Evolutionary conservation across 257 asterid species (phyloP).

Genomic region (Marsdenia floribunda): DNA sequence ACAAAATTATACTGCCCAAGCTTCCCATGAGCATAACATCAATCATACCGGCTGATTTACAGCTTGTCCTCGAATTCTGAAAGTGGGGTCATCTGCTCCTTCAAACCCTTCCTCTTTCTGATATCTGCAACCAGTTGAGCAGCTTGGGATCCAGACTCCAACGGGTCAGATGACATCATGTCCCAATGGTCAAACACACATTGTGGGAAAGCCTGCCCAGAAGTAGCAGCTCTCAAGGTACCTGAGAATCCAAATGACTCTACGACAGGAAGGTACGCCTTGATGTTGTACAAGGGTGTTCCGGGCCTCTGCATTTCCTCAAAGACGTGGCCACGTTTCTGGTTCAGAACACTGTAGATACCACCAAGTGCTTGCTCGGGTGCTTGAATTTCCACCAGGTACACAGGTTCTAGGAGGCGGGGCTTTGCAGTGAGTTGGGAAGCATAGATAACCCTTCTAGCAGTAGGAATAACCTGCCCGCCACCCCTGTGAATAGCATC

Average conservation of each 20-base stretch:
- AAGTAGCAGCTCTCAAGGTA: constrained; percentile 40
- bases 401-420: constrained; percentile 37
- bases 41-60: constrained; percentile 14
- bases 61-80: constrained; percentile 40
- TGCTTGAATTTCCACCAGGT: constrained; percentile 43
- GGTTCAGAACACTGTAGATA: constrained; percentile 40
- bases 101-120: constrained; percentile 44
- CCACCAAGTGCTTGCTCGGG: constrained; percentile 43
- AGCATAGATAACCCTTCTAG: constrained; percentile 43
- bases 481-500: constrained; percentile 51
- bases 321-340: constrained; percentile 46
- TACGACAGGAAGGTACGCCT: constrained; percentile 40
- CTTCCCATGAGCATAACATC: constrained; percentile 3
- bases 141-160: constrained; percentile 28
- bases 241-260: constrained; percentile 41
- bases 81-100: constrained; percentile 37
- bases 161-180: constrained; percentile 37
- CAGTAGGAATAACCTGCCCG: constrained; percentile 45
- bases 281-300: constrained; percentile 42
- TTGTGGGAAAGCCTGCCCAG: constrained; percentile 43
- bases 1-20: constrained; percentile 26
- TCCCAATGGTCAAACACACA: constrained; percentile 46
- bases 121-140: constrained; percentile 29
- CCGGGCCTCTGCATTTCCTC: constrained; percentile 49
- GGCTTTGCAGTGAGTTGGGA: constrained; percentile 47